phyloP scores from a whole-genome alignment of 495 filamentous ascomycete species.

The Oidiodendron maius region DNA sequence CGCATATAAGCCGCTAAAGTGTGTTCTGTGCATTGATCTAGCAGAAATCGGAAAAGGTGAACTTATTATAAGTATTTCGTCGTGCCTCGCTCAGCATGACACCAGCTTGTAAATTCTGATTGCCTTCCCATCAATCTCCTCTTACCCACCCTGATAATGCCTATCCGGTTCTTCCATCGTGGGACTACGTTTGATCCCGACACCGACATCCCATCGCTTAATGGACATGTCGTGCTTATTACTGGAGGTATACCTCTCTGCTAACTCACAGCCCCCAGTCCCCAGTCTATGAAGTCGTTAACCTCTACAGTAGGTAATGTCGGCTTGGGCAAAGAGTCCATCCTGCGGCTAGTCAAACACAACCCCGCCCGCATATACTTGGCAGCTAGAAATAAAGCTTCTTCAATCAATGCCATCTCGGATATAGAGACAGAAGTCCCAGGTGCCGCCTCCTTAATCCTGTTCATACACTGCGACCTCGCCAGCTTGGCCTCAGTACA shows the following conservation, averaged over 20 bases:
- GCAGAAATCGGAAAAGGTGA: no score
- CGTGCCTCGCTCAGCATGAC: no score
- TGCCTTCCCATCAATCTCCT: no score
- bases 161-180: no score
- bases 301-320: neutral
- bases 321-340: neutral
- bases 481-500: conserved; percentile 10
- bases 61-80: no score
- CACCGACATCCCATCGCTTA: conserved; percentile 50
- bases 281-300: no score
- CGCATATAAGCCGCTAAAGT: no score
- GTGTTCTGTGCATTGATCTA: no score
- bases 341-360: neutral
- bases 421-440: no score
- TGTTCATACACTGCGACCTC: conserved; percentile 13
- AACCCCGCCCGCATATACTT: conserved; percentile 55
- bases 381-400: conserved; percentile 46
- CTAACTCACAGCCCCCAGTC: no score
- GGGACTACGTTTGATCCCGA: conserved; percentile 42
- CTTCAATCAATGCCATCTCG: conserved; percentile 43
- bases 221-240: conserved; percentile 55
- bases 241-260: conserved; percentile 59
- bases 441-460: conserved; percentile 1
- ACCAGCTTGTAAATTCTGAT: no score
- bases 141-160: no score